Conservation (phyloP, 495 filamentous ascomycete genomes). For the Hypoxylon lenormandii region DNA sequence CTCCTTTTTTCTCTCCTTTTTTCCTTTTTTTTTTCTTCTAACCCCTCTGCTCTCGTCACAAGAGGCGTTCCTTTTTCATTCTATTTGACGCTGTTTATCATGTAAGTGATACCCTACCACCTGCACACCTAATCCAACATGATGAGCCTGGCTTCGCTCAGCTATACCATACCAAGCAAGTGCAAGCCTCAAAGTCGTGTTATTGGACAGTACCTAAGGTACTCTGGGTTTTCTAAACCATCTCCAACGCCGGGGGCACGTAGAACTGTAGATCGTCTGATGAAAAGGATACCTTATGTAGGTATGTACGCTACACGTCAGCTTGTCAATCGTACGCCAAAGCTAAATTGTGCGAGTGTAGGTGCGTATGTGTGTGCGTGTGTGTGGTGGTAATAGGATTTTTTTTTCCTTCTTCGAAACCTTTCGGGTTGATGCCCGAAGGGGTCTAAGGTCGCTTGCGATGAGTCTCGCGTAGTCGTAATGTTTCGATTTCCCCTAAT, state of each 20-base stretch:
- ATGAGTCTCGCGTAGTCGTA: conserved; percentile 14
- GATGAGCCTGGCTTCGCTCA: not conserved
- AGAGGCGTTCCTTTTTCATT: conserved; percentile 17
- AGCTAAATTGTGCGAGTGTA: conserved; percentile 8
- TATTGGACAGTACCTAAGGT: not conserved
- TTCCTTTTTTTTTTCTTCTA: too few species aligned
- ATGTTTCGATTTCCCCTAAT: conserved; percentile 6
- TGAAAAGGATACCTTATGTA: conserved; percentile 15
- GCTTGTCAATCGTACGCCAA: conserved; percentile 10
- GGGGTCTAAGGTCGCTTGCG: conserved; percentile 17
- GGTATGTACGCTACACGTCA: conserved; percentile 9
- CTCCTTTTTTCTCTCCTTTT: not conserved
- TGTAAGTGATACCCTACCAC: conserved; percentile 27
- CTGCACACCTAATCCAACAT: conserved; percentile 16
- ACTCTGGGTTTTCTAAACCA: conserved; percentile 1
- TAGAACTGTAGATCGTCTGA: conserved; percentile 8
- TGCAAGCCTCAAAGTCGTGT: not conserved
- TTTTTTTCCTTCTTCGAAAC: not conserved
- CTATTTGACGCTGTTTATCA: conserved; percentile 27
- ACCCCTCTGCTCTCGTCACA: too few species aligned
- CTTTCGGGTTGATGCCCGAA: not conserved
- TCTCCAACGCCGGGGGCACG: conserved; percentile 1
- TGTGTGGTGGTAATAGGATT: not conserved
- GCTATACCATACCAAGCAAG: not conserved
- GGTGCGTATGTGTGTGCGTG: too few species aligned